Evolutionary conservation across 1,139 yeast genomes (phyloP).

Genomic region (Geotrichum phurueaensis): DNA sequence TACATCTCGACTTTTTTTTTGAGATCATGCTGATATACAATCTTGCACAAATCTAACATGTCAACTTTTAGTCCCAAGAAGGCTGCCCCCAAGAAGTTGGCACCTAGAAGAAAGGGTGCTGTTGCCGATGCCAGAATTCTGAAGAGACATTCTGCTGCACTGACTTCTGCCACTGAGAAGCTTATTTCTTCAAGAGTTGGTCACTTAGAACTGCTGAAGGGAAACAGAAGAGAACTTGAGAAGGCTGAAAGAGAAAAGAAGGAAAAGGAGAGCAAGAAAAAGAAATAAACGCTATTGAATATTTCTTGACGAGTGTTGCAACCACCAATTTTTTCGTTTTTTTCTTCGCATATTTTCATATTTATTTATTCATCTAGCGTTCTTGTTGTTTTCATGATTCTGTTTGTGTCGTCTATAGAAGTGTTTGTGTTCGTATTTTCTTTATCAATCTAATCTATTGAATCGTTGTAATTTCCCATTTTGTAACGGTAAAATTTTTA

Average conservation of each 20-base stretch:
- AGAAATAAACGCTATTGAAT: neutral
- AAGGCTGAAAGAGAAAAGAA: conserved; percentile 38
- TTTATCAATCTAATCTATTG: neutral
- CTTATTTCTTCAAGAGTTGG: conserved; percentile 86
- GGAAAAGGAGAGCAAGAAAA: conserved; percentile 14
- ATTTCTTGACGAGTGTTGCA: no score
- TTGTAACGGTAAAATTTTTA: neutral
- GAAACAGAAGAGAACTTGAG: conserved; percentile 81
- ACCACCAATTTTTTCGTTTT: neutral
- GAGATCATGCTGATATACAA: neutral
- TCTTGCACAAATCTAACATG: neutral
- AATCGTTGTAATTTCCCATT: neutral
- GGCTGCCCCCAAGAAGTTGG: conserved; percentile 69
- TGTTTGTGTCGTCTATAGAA: neutral
- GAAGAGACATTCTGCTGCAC: conserved; percentile 60
- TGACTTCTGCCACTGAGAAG: conserved; percentile 72
- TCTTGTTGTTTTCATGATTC: neutral
- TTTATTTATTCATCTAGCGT: neutral
- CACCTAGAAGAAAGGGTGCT: conserved; percentile 57
- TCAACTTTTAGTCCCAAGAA: conserved; percentile 47
- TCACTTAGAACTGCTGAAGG: conserved; percentile 86
- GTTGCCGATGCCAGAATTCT: conserved; percentile 41
- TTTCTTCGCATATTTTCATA: neutral
- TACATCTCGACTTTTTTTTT: neutral
- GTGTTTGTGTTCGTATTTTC: neutral